Evolutionary conservation across 2,329 filamentous ascomycete species (phyloP).

Genomic region (Venturia asperata): DNA sequence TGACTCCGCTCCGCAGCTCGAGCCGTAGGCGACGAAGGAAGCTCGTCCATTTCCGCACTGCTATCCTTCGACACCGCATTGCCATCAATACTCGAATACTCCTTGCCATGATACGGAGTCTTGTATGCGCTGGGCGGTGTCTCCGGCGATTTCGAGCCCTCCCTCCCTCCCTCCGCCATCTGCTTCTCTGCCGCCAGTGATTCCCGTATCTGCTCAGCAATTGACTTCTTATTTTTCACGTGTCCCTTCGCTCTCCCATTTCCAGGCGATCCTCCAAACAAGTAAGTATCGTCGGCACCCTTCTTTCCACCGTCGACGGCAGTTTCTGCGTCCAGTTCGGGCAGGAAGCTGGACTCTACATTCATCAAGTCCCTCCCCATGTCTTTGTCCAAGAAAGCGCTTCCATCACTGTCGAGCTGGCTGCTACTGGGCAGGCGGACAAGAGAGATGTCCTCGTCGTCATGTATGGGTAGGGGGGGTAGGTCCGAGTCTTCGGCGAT

Average conservation of each 20-base stretch:
- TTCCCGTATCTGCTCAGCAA: slow-evolving; percentile 20
- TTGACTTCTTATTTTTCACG: slow-evolving; percentile 16
- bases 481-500: slow-evolving; percentile 30
- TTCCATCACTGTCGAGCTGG: slow-evolving; percentile 28
- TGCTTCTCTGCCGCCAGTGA: slow-evolving; percentile 3
- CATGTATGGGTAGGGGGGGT: slow-evolving; percentile 34
- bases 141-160: slow-evolving; percentile 28
- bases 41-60: slow-evolving; percentile 22
- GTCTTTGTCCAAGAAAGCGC: slow-evolving; percentile 45
- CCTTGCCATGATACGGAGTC: slow-evolving; percentile 24
- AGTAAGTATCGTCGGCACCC: slow-evolving; percentile 42
- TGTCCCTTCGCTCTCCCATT: slow-evolving; percentile 25
- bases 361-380: slow-evolving; percentile 55
- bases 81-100: slow-evolving; percentile 24
- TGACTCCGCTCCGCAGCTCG: slow-evolving; percentile 34
- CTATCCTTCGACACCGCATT: slow-evolving; percentile 28
- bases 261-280: slow-evolving; percentile 32
- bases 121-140: slow-evolving; percentile 37
- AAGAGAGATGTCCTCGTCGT: slow-evolving; percentile 17
- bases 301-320: slow-evolving; percentile 24
- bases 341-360: slow-evolving; percentile 57
- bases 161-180: slow-evolving; percentile 19
- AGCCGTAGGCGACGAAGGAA: slow-evolving; percentile 39
- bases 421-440: background rate
- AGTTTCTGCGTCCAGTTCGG: slow-evolving; percentile 43